These are phyloP conservation scores for Exophiala calicioides DNA, from an alignment of 2,329 filamentous ascomycete genomes.

Conservation along the genomic window DNA sequence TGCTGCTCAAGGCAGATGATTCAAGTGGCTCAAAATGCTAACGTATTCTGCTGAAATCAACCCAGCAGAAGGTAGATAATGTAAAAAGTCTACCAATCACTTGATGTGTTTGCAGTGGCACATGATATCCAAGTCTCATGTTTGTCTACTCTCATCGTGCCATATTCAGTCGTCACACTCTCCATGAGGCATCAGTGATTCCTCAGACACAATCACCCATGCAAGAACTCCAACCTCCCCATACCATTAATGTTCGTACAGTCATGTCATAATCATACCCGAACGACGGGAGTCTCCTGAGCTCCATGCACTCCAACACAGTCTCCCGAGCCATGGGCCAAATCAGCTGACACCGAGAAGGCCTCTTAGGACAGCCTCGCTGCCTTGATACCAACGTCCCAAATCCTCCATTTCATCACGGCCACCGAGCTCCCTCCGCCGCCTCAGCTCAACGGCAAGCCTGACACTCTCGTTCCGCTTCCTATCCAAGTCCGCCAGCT, in stretches of 20 bases:
- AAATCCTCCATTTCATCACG: slow-evolving; percentile 49
- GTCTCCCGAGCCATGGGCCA: slow-evolving; percentile 4
- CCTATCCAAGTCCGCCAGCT: slow-evolving; percentile 46
- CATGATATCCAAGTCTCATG: not conserved
- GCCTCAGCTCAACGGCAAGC: slow-evolving; percentile 50
- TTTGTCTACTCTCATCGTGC: not conserved
- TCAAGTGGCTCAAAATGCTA: not conserved
- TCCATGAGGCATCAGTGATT: not conserved
- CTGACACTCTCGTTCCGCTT: slow-evolving; percentile 45
- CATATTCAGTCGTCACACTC: not conserved
- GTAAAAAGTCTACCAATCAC: slow-evolving; percentile 3
- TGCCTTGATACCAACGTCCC: slow-evolving; percentile 48
- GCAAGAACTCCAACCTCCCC: not conserved
- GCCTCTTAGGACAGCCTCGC: slow-evolving; percentile 43
- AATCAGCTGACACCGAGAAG: slow-evolving; percentile 39
- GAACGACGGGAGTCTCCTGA: no score
- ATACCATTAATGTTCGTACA: not conserved
- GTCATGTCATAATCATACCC: not conserved
- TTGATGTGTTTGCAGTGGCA: not conserved
- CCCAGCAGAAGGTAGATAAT: slow-evolving; percentile 1
- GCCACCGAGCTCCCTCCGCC: slow-evolving; percentile 46
- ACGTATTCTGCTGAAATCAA: not conserved
- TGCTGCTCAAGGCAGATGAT: not conserved
- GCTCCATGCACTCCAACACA: not conserved
- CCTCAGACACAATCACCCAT: not conserved